Evolutionary conservation across 345 rosid genomes (phyloP), one percentile per base, ranked within the genome.

Genomic region (Eutrema japonicum): DNA sequence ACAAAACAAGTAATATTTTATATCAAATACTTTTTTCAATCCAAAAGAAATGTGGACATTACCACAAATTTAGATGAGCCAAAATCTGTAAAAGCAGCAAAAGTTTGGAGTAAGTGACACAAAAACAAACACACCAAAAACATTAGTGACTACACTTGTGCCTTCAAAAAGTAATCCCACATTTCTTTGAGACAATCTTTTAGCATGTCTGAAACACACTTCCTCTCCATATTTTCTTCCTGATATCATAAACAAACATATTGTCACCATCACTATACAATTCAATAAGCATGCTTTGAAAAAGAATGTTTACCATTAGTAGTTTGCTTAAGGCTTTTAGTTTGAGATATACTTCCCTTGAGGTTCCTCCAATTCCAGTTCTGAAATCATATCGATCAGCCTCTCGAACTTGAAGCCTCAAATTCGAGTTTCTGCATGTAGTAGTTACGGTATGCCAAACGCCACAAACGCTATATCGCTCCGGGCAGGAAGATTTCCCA

Each of bases 361-460:
- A 6, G 12, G 64, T 13, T 68, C 60, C 80, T 64, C 90, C 87
- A 26, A 3, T 43, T 46, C 81, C 79, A 30, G 66, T 76, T 76
- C 68, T 79, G 71, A 89, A 82, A 74, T 84, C 82, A 67, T 66
- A 87, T 36, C 87, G 83, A 72, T 88, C 85, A 13, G 89, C 94
- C 9, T 83, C 72, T 78, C 85, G 66, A 33, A 82, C 78, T 73
- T 84, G 77, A 48, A 92, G 84, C 80, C 66, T 80, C 10, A 84
- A 6, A 7, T 73, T 82, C 18, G 77, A 30, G 69, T 63, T 85
- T 42, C 30, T 58, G 64, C 79, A 87, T 57, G 71, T 22, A 66
- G 68, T 82, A 7, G 72, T 16, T 10, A 52, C 13, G 1, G 85
- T 83, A 70, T 83, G 91, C 87, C 85, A 82, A 22, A 81, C 83